A percentile compares a stretch with the other conserved stretches of the same genome.
phyloP scores from a whole-genome alignment of 1,139 yeast species.

The Lodderomyces theae region DNA sequence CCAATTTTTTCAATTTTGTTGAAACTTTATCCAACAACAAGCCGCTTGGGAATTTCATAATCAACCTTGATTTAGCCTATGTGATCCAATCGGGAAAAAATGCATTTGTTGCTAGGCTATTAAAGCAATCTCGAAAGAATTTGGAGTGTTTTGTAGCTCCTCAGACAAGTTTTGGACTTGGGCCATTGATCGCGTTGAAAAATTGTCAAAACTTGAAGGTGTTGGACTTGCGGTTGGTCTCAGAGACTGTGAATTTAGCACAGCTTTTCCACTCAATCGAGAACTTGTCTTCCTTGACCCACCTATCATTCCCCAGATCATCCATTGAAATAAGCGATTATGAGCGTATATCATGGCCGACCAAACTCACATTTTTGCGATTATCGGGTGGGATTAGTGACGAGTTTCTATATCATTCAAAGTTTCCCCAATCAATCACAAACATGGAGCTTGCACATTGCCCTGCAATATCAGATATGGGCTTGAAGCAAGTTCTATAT shows the following conservation, averaged over 20 bases:
- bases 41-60: constrained; percentile 43
- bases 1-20: constrained; percentile 71
- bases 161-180: constrained; percentile 89
- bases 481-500: constrained; percentile 58
- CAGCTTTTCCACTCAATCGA: constrained; percentile 76
- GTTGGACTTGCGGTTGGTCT: constrained; percentile 81
- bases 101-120: constrained; percentile 77
- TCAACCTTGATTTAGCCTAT: constrained; percentile 63
- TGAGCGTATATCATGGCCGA: constrained; percentile 69
- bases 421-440: constrained; percentile 69
- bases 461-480: constrained; percentile 64
- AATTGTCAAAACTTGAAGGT: constrained; percentile 62
- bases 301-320: constrained; percentile 83
- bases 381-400: constrained; percentile 89
- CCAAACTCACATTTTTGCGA: constrained; percentile 63
- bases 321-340: constrained; percentile 73
- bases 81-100: constrained; percentile 93
- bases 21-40: constrained; percentile 56
- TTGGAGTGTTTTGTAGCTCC: constrained; percentile 80
- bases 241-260: constrained; percentile 82
- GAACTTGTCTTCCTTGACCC: constrained; percentile 59
- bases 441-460: constrained; percentile 83
- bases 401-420: constrained; percentile 63
- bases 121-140: constrained; percentile 68
- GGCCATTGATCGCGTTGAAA: constrained; percentile 77